A percentile compares a stretch with the other conserved stretches of the same genome.
These are phyloP conservation scores for Scedosporium dehoogii DNA, from an alignment of 2,329 filamentous ascomycete genomes.

Conservation along the genomic window DNA sequence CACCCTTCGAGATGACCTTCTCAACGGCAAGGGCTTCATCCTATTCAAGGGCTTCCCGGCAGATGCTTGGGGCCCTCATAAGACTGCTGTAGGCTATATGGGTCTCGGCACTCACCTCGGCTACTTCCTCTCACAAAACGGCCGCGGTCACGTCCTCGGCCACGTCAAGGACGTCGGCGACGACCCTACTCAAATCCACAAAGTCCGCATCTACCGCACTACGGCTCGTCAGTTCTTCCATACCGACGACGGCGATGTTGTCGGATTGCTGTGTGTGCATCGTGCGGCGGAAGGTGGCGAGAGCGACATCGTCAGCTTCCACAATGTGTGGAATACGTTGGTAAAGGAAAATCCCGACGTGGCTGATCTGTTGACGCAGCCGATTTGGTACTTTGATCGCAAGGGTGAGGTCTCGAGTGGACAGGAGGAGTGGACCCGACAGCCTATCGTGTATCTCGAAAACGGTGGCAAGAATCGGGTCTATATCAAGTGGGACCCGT, in stretches of 20 bases:
- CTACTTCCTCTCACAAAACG: slow-evolving; percentile 83
- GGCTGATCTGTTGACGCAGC: slow-evolving; percentile 61
- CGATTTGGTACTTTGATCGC: slow-evolving; percentile 86
- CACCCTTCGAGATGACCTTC: slow-evolving; percentile 29
- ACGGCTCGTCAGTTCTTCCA: slow-evolving; percentile 52
- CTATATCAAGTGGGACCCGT: slow-evolving; percentile 78
- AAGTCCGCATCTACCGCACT: slow-evolving; percentile 83
- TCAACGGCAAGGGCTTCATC: slow-evolving; percentile 83
- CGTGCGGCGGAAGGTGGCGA: slow-evolving; percentile 74
- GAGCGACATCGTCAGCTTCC: slow-evolving; percentile 68
- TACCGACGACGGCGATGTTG: slow-evolving; percentile 71
- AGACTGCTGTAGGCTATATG: slow-evolving; percentile 84
- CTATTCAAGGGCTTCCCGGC: slow-evolving; percentile 82
- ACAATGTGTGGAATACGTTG: slow-evolving; percentile 73
- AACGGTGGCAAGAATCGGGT: slow-evolving; percentile 44
- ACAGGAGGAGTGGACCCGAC: slow-evolving; percentile 64
- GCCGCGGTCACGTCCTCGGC: slow-evolving; percentile 68
- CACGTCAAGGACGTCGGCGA: slow-evolving; percentile 86
- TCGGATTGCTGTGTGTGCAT: slow-evolving; percentile 73
- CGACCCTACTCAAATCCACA: slow-evolving; percentile 66
- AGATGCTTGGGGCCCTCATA: slow-evolving; percentile 62
- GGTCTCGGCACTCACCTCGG: slow-evolving; percentile 77
- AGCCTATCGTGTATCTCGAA: slow-evolving; percentile 69
- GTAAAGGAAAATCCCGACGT: slow-evolving; percentile 69
- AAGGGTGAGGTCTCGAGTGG: slow-evolving; percentile 73